Base-by-base conservation (phyloP, 768 basidiomycete genomes). In the Boletellus ananas region DNA sequence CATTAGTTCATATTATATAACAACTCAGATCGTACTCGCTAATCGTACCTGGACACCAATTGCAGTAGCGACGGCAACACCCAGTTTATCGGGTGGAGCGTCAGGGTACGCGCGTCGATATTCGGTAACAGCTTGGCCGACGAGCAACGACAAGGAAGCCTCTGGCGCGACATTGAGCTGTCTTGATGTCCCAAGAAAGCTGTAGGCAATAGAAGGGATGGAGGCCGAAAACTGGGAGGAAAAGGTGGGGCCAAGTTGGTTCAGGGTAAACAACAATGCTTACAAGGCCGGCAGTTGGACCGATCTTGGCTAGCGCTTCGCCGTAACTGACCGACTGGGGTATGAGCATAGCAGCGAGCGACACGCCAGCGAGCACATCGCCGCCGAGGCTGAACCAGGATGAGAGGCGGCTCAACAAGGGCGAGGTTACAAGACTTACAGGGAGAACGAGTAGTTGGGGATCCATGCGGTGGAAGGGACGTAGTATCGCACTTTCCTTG, bases 291-390 rank as follows among this genome's bases (percentile, higher is more conserved):
- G 90, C 80, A 3, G 90, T 79, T 12, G 94, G 93, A 54, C 81
- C 87, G 35, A 96, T 72, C 57, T 89, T 83, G 16, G 94, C 92
- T 11, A 97, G 73, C 0, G 91, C 87, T 3, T 88, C 83, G 8
- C 91, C 94, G 62, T 97, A 96, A 65, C 89, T 91, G 65, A 96
- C 88, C 1, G 90, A 89, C 66, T 90, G 85, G 6, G 90, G 88
- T 61, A 90, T 87, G 38, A 90, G 75, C 78, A 90, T 87, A 44
- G 82, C 84, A 17, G 88, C 87, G 9, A 96, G 83, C 0, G 93
- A 93, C 25, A 93, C 61, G 16, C 94, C 94, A 23, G 90, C 90
- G 0, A 92, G 73, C n/a, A 90, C 58, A 66, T 94, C 91, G 17
- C 83, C 83, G 10, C 77, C 72, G 20, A 85, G 71, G 35, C 81